These are phyloP conservation scores for Neofusicoccum sp. DNA, from an alignment of 2,329 filamentous ascomycete species.

Conservation along the genomic window DNA sequence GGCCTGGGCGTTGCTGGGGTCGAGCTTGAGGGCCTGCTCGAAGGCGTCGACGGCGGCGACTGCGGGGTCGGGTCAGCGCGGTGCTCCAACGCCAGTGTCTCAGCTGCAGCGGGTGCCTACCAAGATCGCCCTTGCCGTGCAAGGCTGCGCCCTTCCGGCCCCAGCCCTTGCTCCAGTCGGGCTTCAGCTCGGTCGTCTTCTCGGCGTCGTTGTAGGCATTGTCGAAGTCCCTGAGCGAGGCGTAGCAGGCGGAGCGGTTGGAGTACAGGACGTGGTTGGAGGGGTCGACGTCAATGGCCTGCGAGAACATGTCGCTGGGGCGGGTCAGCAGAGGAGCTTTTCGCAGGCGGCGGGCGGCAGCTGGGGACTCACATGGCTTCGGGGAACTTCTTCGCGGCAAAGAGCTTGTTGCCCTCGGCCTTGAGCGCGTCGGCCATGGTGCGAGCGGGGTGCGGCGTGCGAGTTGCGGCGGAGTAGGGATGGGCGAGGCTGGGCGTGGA, in stretches of 20 bases:
- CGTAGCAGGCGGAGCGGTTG: conserved; percentile 84
- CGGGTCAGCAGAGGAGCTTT: conserved; percentile 12
- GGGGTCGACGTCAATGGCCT: conserved; percentile 83
- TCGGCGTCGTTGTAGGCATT: conserved; percentile 84
- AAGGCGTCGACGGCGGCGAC: conserved; percentile 85
- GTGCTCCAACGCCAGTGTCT: no score
- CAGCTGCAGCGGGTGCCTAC: conserved; percentile 39
- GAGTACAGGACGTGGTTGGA: conserved; percentile 96
- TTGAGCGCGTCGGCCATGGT: conserved; percentile 79
- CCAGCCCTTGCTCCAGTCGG: conserved; percentile 98
- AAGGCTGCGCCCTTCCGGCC: conserved; percentile 87
- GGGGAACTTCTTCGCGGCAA: conserved; percentile 93
- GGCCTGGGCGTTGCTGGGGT: conserved; percentile 86
- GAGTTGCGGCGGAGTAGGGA: not conserved
- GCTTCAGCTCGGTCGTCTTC: conserved; percentile 92
- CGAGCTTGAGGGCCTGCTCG: conserved; percentile 89
- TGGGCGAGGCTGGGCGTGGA: not conserved
- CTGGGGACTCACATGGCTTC: conserved; percentile 77
- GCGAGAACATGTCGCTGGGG: conserved; percentile 82
- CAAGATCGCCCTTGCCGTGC: conserved; percentile 80
- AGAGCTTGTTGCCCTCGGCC: conserved; percentile 97
- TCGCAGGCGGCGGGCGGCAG: conserved; percentile 20
- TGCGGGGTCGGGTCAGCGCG: conserved; percentile 29
- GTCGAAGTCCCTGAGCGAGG: conserved; percentile 85
- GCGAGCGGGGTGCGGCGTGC: not conserved